phyloP scores from a whole-genome alignment of 2,329 filamentous ascomycete species.

The Rhynchosporium agropyri region DNA sequence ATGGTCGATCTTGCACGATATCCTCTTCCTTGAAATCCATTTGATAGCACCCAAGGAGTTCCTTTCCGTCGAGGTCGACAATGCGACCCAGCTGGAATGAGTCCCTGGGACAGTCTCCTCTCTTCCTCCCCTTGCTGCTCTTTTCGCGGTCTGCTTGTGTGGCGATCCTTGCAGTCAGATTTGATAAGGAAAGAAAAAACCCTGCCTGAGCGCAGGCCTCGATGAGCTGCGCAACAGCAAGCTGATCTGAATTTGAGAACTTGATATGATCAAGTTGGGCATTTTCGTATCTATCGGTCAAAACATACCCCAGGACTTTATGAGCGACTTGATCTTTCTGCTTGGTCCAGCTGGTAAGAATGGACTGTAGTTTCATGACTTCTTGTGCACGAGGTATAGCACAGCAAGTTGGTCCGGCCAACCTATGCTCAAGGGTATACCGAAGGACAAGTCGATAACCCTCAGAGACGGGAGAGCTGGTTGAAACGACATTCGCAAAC shows the following conservation, averaged over 20 bases:
- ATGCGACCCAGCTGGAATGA: background rate
- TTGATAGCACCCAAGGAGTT: background rate
- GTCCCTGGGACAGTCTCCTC: background rate
- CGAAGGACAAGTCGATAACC: constrained; percentile 1
- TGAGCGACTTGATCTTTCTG: constrained; percentile 1
- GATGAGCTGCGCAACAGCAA: background rate
- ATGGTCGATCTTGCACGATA: background rate
- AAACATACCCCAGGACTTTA: background rate
- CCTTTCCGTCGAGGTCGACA: background rate
- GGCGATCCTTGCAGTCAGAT: background rate
- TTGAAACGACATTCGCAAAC: background rate
- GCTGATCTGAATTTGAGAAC: constrained; percentile 6
- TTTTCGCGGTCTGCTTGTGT: background rate
- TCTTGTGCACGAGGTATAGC: background rate
- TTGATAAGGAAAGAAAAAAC: constrained; percentile 1
- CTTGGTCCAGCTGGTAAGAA: background rate
- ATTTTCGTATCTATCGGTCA: background rate
- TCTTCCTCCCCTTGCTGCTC: background rate
- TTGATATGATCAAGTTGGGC: background rate
- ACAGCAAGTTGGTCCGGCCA: background rate
- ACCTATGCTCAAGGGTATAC: background rate
- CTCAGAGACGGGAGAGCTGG: background rate
- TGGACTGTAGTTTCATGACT: background rate
- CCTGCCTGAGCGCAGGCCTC: constrained; percentile 1
- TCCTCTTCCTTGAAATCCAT: background rate